Evolutionary conservation across 352 stramenopile genomes (phyloP).

Genomic region (Aphanomyces cochlioides): DNA sequence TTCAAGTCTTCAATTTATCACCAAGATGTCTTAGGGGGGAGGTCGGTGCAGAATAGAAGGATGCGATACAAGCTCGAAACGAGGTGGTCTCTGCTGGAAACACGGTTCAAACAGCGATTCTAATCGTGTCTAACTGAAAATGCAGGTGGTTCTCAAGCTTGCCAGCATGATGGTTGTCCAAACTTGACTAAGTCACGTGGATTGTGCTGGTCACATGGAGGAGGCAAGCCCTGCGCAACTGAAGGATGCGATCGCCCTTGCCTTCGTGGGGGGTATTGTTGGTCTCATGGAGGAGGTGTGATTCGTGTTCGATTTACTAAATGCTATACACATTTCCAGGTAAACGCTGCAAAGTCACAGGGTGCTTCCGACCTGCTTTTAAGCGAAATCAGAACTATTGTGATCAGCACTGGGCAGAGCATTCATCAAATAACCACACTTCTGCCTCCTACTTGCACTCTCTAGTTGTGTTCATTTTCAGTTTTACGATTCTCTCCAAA

Average conservation of each 20-base stretch:
- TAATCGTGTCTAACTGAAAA: not conserved
- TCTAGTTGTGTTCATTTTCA: too few species aligned
- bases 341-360: not conserved
- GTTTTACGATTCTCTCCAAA: too few species aligned
- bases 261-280: constrained; percentile 7
- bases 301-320: too few species aligned
- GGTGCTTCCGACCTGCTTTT: not conserved
- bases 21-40: not conserved
- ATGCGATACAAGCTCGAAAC: not conserved
- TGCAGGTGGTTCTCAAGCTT: not conserved
- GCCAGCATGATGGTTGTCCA: not conserved
- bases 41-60: not conserved
- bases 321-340: not conserved
- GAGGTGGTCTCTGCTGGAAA: constrained; percentile 10
- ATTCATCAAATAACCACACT: too few species aligned
- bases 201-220: constrained; percentile 4
- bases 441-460: too few species aligned
- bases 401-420: constrained; percentile 10
- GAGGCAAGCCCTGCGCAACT: constrained; percentile 1
- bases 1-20: not conserved
- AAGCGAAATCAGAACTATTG: constrained; percentile 8
- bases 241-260: not conserved
- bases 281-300: constrained; percentile 6
- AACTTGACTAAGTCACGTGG: not conserved
- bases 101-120: not conserved